These are phyloP conservation scores for Panaeolus papilionaceus DNA, from an alignment of 768 basidiomycete species.

Conservation along the genomic window DNA sequence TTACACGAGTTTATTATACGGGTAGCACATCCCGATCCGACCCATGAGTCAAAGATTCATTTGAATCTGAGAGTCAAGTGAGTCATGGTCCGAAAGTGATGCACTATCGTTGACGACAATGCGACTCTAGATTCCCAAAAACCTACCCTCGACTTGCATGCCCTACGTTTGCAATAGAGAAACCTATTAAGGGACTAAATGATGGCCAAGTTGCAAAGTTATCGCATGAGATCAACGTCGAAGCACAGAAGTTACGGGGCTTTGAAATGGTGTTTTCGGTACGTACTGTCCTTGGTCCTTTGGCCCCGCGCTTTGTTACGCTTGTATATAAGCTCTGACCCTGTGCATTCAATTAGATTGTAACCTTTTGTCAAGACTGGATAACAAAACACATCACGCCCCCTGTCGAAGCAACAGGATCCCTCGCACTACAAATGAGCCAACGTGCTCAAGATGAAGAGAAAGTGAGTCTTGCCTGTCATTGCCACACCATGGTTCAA, in stretches of 20 bases:
- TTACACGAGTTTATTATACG: conserved; percentile 80
- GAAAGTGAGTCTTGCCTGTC: conserved; percentile 47
- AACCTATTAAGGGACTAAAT: conserved; percentile 64
- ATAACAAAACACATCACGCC: conserved; percentile 61
- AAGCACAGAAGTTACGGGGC: conserved; percentile 70
- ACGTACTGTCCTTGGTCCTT: conserved; percentile 25
- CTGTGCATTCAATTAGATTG: conserved; percentile 51
- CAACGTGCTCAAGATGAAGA: conserved; percentile 75
- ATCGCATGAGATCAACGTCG: conserved; percentile 62
- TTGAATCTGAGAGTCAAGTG: conserved; percentile 78
- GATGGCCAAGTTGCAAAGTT: conserved; percentile 64
- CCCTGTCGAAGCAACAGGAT: conserved; percentile 64
- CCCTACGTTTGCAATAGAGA: conserved; percentile 72
- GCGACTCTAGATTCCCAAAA: conserved; percentile 67
- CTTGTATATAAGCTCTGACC: background rate
- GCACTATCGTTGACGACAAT: conserved; percentile 15
- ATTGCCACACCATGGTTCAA: conserved; percentile 14
- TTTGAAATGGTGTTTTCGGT: conserved; percentile 85
- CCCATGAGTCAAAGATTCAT: conserved; percentile 61
- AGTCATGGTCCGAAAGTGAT: conserved; percentile 28
- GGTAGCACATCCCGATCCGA: conserved; percentile 67
- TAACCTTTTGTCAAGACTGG: conserved; percentile 76
- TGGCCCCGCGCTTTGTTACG: background rate
- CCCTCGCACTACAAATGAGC: conserved; percentile 81
- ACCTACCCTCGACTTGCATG: conserved; percentile 80